These are phyloP conservation scores for Suhomyces pyralidae DNA, from an alignment of 805 yeast genomes.

Conservation along the genomic window DNA sequence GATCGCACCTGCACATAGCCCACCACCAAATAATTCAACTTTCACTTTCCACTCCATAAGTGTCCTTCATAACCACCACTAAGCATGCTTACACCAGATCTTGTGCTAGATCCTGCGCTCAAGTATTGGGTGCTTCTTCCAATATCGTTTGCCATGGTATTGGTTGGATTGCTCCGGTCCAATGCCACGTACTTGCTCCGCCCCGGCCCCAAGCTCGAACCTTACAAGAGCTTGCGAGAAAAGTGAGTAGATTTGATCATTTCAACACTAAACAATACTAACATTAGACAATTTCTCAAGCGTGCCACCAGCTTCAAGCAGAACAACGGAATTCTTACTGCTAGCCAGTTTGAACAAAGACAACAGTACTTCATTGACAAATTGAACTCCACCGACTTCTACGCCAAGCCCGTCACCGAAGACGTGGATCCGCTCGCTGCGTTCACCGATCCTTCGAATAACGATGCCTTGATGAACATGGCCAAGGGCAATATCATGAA, in stretches of 20 bases:
- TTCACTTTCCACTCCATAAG: neutral
- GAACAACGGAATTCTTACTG: slow-evolving; percentile 51
- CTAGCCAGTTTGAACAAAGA: slow-evolving; percentile 51
- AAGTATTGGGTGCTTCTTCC: slow-evolving; percentile 91
- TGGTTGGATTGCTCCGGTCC: slow-evolving; percentile 77
- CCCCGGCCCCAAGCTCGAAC: slow-evolving; percentile 54
- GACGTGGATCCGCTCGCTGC: slow-evolving; percentile 46
- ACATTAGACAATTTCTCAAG: slow-evolving; percentile 49
- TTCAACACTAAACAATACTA: neutral
- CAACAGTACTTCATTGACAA: slow-evolving; percentile 46
- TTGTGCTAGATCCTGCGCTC: slow-evolving; percentile 71
- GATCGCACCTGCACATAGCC: neutral
- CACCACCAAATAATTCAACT: neutral
- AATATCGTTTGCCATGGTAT: slow-evolving; percentile 82
- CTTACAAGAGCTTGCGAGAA: slow-evolving; percentile 50
- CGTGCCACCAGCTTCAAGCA: slow-evolving; percentile 57
- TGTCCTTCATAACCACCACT: neutral
- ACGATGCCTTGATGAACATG: slow-evolving; percentile 73
- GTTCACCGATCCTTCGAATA: slow-evolving; percentile 63
- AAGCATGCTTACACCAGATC: slow-evolving; percentile 17
- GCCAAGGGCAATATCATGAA: slow-evolving; percentile 79
- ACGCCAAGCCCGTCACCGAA: slow-evolving; percentile 45
- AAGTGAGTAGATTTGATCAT: slow-evolving; percentile 21
- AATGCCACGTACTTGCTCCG: slow-evolving; percentile 60
- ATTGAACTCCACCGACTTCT: slow-evolving; percentile 52